Percentiles rank a stretch among this genome's conserved stretches.
Evolutionary conservation across 2,329 filamentous ascomycete species (phyloP).

Genomic region (Karstenula rhodostoma): DNA sequence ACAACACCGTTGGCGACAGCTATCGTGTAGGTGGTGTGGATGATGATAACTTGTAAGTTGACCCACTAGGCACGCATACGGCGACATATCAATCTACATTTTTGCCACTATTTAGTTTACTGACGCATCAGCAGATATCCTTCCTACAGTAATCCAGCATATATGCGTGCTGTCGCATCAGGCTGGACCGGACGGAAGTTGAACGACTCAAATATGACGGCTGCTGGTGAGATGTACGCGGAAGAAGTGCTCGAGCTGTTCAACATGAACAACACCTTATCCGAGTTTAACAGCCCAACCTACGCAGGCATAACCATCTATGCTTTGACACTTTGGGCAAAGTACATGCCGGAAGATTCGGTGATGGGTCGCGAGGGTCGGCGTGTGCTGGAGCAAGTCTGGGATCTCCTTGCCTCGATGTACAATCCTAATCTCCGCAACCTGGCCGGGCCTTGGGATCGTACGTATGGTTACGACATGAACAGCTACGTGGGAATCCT

Average conservation of each 20-base stretch:
- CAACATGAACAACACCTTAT: constrained; percentile 55
- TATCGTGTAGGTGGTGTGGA: constrained; percentile 66
- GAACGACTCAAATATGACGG: constrained; percentile 63
- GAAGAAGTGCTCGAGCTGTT: constrained; percentile 57
- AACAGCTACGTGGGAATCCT: constrained; percentile 12
- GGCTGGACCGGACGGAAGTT: constrained; percentile 63
- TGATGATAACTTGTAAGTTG: constrained; percentile 63
- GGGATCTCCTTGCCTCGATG: constrained; percentile 59
- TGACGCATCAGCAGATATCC: constrained; percentile 38
- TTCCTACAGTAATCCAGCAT: constrained; percentile 62
- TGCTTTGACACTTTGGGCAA: constrained; percentile 61
- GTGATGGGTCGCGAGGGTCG: constrained; percentile 51
- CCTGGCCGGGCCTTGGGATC: constrained; percentile 68
- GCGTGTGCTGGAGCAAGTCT: constrained; percentile 59
- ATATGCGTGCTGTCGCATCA: constrained; percentile 66
- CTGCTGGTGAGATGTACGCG: constrained; percentile 61
- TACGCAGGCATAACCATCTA: constrained; percentile 67
- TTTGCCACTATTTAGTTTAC: too few relatives aligned
- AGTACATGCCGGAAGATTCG: constrained; percentile 62
- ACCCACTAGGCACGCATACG: neutral
- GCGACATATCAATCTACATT: too few relatives aligned
- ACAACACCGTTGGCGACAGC: constrained; percentile 62
- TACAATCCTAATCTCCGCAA: constrained; percentile 66
- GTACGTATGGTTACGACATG: constrained; percentile 68
- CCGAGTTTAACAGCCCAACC: constrained; percentile 66